Evolutionary conservation across 129 eudicot genomes (phyloP).

Genomic region (Flaveria robusta): DNA sequence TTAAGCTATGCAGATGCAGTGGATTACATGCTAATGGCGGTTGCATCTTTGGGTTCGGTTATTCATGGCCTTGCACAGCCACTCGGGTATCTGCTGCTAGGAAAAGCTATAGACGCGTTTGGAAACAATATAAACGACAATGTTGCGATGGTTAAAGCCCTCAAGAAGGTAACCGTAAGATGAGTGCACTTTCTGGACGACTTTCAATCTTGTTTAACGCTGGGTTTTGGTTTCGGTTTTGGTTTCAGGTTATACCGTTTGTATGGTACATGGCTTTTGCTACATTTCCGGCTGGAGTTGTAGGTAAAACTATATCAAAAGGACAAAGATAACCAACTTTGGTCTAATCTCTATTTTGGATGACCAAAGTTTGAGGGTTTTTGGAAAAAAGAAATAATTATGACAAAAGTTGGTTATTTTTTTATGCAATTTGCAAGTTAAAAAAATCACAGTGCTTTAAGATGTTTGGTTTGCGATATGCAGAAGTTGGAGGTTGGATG

Average conservation of each 20-base stretch:
- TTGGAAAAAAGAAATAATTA: background rate
- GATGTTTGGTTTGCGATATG: conserved; percentile 30
- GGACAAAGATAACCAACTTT: too few relatives aligned
- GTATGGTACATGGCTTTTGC: conserved; percentile 93
- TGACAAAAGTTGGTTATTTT: background rate
- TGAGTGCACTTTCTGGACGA: background rate
- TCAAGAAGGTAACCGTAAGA: conserved; percentile 47
- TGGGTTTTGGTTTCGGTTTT: background rate
- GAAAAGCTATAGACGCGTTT: conserved; percentile 81
- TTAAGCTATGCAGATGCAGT: conserved; percentile 68
- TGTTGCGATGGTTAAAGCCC: conserved; percentile 71
- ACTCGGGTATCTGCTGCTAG: conserved; percentile 67
- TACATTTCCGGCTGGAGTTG: conserved; percentile 82
- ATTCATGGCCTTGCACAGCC: conserved; percentile 88
- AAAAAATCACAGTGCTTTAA: background rate
- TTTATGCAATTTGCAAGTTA: background rate
- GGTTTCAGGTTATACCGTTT: conserved; percentile 71
- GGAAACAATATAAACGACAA: conserved; percentile 57
- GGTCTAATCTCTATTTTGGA: too few relatives aligned
- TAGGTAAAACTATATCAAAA: conserved; percentile 39
- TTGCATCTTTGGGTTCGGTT: conserved; percentile 70
- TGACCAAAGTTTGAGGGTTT: too few relatives aligned
- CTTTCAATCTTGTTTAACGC: background rate
- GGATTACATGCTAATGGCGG: conserved; percentile 70
- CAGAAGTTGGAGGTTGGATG: conserved; percentile 96